These are phyloP conservation scores for Exutisphaerella laricina DNA, from an alignment of 2,329 filamentous ascomycete genomes.

Conservation along the genomic window DNA sequence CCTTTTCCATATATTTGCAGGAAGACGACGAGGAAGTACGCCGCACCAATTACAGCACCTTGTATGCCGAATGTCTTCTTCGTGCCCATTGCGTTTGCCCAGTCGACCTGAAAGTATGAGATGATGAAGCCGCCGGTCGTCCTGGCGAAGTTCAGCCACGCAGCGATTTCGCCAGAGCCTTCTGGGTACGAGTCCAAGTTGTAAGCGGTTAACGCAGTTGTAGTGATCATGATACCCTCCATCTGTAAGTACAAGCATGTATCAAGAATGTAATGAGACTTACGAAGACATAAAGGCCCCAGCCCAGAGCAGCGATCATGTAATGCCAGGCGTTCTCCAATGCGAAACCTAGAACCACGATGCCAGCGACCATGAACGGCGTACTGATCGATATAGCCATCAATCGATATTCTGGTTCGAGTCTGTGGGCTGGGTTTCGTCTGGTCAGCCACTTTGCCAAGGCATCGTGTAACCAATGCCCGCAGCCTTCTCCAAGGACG, in stretches of 20 bases:
- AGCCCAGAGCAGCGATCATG: constrained; percentile 10
- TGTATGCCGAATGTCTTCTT: constrained; percentile 14
- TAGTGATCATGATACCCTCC: constrained; percentile 12
- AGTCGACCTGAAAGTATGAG: constrained; percentile 12
- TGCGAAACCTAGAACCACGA: constrained; percentile 10
- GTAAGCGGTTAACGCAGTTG: constrained; percentile 10
- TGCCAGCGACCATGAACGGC: constrained; percentile 10
- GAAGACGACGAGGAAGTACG: constrained; percentile 2
- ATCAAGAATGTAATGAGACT: not conserved
- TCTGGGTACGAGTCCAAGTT: constrained; percentile 13
- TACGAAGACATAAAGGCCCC: constrained; percentile 15
- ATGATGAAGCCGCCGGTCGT: constrained; percentile 13
- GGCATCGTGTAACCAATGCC: constrained; percentile 28
- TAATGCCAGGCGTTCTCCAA: constrained; percentile 10
- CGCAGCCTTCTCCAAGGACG: constrained; percentile 24
- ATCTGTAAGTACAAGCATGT: not conserved
- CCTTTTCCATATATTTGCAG: constrained; percentile 5
- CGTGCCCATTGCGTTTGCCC: constrained; percentile 11
- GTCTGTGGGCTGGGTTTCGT: not conserved
- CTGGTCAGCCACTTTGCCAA: constrained; percentile 13
- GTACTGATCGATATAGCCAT: constrained; percentile 9
- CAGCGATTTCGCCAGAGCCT: constrained; percentile 9
- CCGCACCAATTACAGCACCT: constrained; percentile 5
- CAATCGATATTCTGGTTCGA: constrained; percentile 12
- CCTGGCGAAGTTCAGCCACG: constrained; percentile 14